A percentile compares a stretch with the other conserved stretches of the same genome.
Conservation (phyloP, 1,284 basidiomycete genomes). For the Leccinum brunneo-olivaceum region DNA sequence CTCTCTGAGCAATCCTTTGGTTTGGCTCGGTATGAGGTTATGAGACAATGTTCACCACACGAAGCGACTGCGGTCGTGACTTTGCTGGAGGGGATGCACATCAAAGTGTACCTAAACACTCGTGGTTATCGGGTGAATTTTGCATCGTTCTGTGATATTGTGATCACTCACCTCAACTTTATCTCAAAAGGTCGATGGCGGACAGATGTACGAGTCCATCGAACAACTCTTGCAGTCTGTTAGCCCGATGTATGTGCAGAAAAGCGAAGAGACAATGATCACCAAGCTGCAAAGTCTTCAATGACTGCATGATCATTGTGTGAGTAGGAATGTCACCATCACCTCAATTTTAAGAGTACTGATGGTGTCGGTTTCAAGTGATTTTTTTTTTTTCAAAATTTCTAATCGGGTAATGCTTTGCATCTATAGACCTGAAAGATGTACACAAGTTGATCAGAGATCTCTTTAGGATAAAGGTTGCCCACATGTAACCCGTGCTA, state of each 20-base stretch:
- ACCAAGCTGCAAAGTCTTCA: conserved; percentile 42
- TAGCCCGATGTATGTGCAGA: conserved; percentile 46
- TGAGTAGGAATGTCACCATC: conserved; percentile 3
- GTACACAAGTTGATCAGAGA: neutral
- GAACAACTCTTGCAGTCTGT: conserved; percentile 48
- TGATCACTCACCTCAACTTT: conserved; percentile 8
- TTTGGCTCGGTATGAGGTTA: conserved; percentile 42
- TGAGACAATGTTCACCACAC: conserved; percentile 30
- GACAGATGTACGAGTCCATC: conserved; percentile 44
- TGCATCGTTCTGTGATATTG: neutral
- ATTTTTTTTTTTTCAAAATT: too few relatives aligned
- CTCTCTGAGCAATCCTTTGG: conserved; percentile 56
- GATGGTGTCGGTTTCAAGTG: conserved; percentile 2
- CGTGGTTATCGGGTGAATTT: conserved; percentile 47
- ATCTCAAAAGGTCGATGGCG: conserved; percentile 14
- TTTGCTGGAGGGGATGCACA: conserved; percentile 45
- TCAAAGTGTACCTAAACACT: conserved; percentile 44
- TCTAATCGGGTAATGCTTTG: too few relatives aligned
- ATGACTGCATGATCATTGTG: conserved; percentile 11
- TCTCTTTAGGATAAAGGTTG: neutral
- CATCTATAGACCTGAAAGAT: too few relatives aligned
- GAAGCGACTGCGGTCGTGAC: conserved; percentile 49
- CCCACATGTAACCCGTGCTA: too few relatives aligned
- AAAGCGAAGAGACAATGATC: conserved; percentile 41
- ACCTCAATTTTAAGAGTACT: neutral